A percentile compares a stretch with the other conserved stretches of the same genome.
Conservation (phyloP, 139 green algal species). For the Trebouxia sp. region DNA sequence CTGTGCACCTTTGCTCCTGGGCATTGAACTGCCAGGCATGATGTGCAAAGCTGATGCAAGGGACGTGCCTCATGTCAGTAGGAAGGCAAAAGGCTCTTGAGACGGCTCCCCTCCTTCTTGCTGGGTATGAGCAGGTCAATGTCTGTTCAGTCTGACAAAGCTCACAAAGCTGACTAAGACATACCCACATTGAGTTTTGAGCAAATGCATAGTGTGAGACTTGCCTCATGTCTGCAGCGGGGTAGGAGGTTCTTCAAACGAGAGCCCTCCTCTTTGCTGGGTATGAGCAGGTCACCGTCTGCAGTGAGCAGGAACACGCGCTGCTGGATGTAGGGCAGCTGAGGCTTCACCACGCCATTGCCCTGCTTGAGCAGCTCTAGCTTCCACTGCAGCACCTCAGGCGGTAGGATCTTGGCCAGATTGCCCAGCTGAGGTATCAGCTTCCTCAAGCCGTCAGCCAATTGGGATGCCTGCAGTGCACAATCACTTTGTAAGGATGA, state of each 20-base stretch:
- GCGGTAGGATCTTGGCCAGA: constrained; percentile 71
- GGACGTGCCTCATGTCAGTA: constrained; percentile 29
- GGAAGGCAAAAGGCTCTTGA: constrained; percentile 54
- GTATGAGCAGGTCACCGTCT: constrained; percentile 66
- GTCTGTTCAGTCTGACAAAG: no score
- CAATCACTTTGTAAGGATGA: not conserved
- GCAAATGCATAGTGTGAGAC: no score
- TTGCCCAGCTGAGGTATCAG: constrained; percentile 68
- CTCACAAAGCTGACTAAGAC: no score
- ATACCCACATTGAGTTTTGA: no score
- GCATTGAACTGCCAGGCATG: no score
- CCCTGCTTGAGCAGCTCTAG: constrained; percentile 77
- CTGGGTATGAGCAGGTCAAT: constrained; percentile 69
- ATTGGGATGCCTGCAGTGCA: not conserved
- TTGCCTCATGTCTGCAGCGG: constrained; percentile 38
- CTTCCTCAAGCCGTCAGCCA: constrained; percentile 28
- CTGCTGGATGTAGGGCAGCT: constrained; percentile 58
- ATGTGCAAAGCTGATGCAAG: no score
- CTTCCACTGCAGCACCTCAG: constrained; percentile 73
- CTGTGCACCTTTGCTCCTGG: no score
- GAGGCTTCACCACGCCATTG: constrained; percentile 32
- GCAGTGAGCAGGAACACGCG: constrained; percentile 69
- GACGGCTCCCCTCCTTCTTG: constrained; percentile 52
- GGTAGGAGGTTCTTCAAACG: constrained; percentile 58
- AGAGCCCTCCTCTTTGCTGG: constrained; percentile 58